Percentiles rank a stretch among this genome's conserved stretches.
phyloP scores from a whole-genome alignment of 192 early-diverging fungal genomes.

The Rhizophagus sp. region DNA sequence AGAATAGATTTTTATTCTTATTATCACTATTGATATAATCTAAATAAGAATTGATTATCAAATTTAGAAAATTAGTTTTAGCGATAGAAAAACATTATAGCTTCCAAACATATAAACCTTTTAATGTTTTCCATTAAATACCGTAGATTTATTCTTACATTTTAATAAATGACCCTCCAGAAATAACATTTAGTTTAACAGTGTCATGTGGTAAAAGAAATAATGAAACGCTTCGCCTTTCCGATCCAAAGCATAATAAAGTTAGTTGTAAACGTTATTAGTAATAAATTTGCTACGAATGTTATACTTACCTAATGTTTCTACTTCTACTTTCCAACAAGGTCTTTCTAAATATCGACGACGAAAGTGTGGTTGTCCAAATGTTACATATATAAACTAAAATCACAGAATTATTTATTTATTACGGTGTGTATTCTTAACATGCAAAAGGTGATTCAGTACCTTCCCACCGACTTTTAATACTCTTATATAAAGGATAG shows the following conservation, averaged over 20 bases:
- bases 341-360: conserved; percentile 67
- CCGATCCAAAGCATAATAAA: background rate
- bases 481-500: conserved; percentile 38
- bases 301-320: conserved; percentile 46
- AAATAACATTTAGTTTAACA: background rate
- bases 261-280: background rate
- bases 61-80: no score
- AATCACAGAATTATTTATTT: background rate
- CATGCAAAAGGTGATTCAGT: background rate
- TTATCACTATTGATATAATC: no score
- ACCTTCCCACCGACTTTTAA: conserved; percentile 68
- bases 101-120: no score
- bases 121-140: no score
- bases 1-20: no score
- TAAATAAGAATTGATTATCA: no score
- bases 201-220: conserved; percentile 66
- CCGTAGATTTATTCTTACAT: no score
- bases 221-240: conserved; percentile 77
- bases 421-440: background rate
- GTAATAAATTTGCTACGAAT: background rate
- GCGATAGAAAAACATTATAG: no score
- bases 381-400: conserved; percentile 84
- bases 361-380: conserved; percentile 90
- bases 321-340: conserved; percentile 65
- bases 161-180: background rate